A percentile compares a stretch with the other conserved stretches of the same genome.
These are phyloP conservation scores for Dacryopinax spathularia DNA, from an alignment of 768 basidiomycete species.

Conservation along the genomic window DNA sequence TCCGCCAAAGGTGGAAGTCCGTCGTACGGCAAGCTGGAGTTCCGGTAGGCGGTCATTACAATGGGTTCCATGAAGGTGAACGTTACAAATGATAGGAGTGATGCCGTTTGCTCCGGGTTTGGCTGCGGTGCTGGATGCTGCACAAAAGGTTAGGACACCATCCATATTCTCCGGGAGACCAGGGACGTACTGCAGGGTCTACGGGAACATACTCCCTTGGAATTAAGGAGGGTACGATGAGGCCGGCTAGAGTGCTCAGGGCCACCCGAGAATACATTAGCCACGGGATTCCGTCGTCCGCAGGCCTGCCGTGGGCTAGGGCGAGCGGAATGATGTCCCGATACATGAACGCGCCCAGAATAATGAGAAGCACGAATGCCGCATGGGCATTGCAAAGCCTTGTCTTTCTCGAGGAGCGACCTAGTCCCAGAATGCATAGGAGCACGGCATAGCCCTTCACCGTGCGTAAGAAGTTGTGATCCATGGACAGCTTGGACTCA, in stretches of 20 bases:
- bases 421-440: neutral
- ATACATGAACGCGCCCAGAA: conserved; percentile 8
- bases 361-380: neutral
- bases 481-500: too few relatives aligned
- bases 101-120: conserved; percentile 39
- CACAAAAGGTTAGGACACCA: conserved; percentile 3
- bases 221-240: conserved; percentile 39
- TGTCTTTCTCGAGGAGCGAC: neutral
- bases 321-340: conserved; percentile 39
- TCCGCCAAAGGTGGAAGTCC: conserved; percentile 36
- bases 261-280: conserved; percentile 41
- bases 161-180: neutral
- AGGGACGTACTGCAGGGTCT: conserved; percentile 33
- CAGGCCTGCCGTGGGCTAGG: conserved; percentile 37
- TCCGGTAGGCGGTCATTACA: conserved; percentile 31
- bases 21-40: conserved; percentile 32
- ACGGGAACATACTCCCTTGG: conserved; percentile 47
- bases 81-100: conserved; percentile 29
- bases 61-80: conserved; percentile 44
- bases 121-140: conserved; percentile 24
- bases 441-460: neutral
- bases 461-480: neutral
- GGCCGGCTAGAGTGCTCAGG: conserved; percentile 32
- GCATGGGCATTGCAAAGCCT: neutral
- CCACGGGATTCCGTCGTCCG: conserved; percentile 36